Base-by-base conservation (phyloP, 768 basidiomycete species). In the Russula compacta region DNA sequence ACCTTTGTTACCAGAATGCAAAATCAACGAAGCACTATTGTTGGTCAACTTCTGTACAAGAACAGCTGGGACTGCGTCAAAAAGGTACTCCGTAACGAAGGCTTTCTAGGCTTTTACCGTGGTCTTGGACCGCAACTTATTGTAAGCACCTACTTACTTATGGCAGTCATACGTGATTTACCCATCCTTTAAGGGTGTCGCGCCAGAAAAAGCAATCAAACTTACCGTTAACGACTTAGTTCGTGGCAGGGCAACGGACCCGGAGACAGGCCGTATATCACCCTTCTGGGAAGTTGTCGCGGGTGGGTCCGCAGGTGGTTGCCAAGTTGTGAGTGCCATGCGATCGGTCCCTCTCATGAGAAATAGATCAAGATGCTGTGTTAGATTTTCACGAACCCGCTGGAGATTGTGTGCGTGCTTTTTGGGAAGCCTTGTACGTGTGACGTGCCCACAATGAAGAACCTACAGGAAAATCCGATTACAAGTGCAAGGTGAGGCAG, bases 121-220 rank as follows among this genome's bases (percentile, higher is more conserved):
- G 97, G 97, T 35, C 81, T 98, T 49, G 89, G 92, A 9, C 95
- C 97, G 42, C 97, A 99, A 69, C 80, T 99, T 49, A 80, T 98
- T 67, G 95, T 92, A 69, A 67, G 80, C 50, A 33, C 15, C 24
- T 32, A 51, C 14, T 33, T 17, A 24, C 17, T 44, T 11, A n/a
- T 39, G 36, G 12, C 11, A 38, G 29, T 36, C 11, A 32, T 15
- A 14, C 17, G 36, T 44, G 15, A 33, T 43, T 60, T 19, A 53
- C 47, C 43, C 38, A 19, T 44, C 6, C 32, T 54, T n/a, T 35
- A 53, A 95, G 92, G 93, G 93, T 62, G 92, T 97, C 52, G 93
- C 93, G 38, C 93, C 93, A 11, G 93, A 97, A 73, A 97, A 97
- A 77, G 97, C 97, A 11, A 97, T 99, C 74, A 99, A 99, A 72